Evolutionary conservation across 2,329 filamentous ascomycete genomes (phyloP).

Genomic region (Diaporthe nobilis): DNA sequence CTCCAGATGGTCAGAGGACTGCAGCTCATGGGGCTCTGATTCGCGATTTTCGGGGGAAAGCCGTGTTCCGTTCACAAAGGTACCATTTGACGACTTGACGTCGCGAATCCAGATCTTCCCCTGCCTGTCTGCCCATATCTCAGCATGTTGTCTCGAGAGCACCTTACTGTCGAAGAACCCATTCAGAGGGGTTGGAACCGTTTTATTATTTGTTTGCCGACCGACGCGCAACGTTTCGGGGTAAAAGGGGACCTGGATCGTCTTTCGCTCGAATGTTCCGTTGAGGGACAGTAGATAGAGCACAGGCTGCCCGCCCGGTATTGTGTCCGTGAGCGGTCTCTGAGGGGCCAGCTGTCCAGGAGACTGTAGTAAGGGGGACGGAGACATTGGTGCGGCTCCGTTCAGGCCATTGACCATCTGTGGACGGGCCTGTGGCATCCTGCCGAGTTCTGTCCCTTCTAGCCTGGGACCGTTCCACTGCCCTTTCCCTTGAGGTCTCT

Average conservation of each 20-base stretch:
- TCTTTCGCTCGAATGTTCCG: conserved; percentile 96
- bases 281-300: conserved; percentile 92
- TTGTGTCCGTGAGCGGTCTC: conserved; percentile 75
- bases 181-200: conserved; percentile 89
- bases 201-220: conserved; percentile 97
- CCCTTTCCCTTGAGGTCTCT: conserved; percentile 65
- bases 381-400: conserved; percentile 56
- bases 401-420: conserved; percentile 60
- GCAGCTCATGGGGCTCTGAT: conserved; percentile 93
- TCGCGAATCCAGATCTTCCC: conserved; percentile 97
- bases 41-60: conserved; percentile 95
- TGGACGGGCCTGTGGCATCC: conserved; percentile 55
- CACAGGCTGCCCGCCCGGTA: conserved; percentile 78
- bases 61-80: conserved; percentile 94
- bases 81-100: conserved; percentile 98
- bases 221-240: conserved; percentile 97
- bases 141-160: conserved; percentile 93
- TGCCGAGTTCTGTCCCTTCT: conserved; percentile 64
- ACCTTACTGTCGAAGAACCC: conserved; percentile 99
- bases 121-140: conserved; percentile 88
- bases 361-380: conserved; percentile 54
- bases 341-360: conserved; percentile 57
- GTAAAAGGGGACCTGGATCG: conserved; percentile 91
- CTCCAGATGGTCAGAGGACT: conserved; percentile 92
- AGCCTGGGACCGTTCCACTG: conserved; percentile 65